Conservation (phyloP, 1,139 yeast species). For the Pichia terricola region DNA sequence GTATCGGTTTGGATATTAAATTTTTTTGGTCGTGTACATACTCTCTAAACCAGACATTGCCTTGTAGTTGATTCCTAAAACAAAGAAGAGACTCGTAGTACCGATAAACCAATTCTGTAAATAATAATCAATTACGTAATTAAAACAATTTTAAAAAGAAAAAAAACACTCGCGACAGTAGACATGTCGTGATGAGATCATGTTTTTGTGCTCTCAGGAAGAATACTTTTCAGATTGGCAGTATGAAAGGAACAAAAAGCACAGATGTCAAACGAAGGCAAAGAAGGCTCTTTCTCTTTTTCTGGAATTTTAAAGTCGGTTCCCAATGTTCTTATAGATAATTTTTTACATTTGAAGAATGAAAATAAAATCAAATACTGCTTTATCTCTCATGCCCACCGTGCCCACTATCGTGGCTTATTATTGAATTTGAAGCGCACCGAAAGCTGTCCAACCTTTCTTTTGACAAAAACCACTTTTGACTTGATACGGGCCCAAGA, state of each 20-base stretch:
- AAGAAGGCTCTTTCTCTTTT: not conserved
- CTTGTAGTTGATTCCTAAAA: not conserved
- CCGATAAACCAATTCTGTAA: no score
- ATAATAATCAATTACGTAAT: no score
- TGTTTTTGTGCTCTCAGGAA: no score
- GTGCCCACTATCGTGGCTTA: slow-evolving; percentile 12
- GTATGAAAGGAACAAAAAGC: no score
- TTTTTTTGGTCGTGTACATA: slow-evolving; percentile 20
- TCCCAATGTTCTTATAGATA: slow-evolving; percentile 12
- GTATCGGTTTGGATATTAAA: not conserved
- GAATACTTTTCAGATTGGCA: no score
- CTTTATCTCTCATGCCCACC: slow-evolving; percentile 15
- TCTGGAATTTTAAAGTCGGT: slow-evolving; percentile 8
- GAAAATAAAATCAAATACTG: slow-evolving; percentile 5
- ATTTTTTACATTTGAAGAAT: slow-evolving; percentile 5
- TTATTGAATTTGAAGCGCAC: not conserved
- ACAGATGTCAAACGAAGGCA: no score
- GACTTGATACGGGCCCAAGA: slow-evolving; percentile 1
- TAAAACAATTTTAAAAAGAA: no score
- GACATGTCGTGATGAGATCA: no score
- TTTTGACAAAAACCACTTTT: slow-evolving; percentile 6
- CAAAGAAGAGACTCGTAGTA: no score
- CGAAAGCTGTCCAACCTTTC: not conserved
- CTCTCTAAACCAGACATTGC: slow-evolving; percentile 42
- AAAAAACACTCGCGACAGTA: no score